These are phyloP conservation scores for Diplodia mutila DNA, from an alignment of 2,329 filamentous ascomycete genomes.

Conservation along the genomic window DNA sequence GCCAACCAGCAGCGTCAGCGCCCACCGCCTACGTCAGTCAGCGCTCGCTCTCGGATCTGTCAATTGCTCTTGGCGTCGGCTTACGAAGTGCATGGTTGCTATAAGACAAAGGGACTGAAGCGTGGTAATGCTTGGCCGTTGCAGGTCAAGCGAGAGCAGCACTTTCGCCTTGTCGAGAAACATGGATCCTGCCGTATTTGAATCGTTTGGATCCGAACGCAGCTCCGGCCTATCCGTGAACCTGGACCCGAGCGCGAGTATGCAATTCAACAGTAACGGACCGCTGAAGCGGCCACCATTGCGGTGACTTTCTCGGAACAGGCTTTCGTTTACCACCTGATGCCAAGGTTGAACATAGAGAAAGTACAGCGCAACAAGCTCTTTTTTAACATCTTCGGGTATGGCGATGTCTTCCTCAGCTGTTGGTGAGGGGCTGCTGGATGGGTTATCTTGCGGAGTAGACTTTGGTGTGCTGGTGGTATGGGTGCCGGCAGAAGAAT, in stretches of 20 bases:
- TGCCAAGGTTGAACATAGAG: constrained; percentile 45
- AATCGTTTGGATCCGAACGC: constrained; percentile 36
- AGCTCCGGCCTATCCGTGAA: constrained; percentile 41
- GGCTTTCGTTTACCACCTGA: constrained; percentile 41
- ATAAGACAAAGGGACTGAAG: constrained; percentile 44
- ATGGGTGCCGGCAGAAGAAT: background rate
- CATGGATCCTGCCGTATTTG: constrained; percentile 40
- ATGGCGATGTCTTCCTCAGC: constrained; percentile 10
- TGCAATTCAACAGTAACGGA: constrained; percentile 40
- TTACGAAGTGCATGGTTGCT: constrained; percentile 31
- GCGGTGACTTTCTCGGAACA: constrained; percentile 40
- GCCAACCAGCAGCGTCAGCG: constrained; percentile 43
- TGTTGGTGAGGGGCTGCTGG: background rate
- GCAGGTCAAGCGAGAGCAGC: constrained; percentile 23
- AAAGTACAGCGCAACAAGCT: constrained; percentile 44
- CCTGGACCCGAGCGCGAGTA: constrained; percentile 42
- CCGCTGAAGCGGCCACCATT: constrained; percentile 38
- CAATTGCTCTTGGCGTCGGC: background rate
- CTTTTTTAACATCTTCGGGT: constrained; percentile 33
- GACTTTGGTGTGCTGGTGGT: background rate
- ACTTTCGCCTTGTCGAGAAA: constrained; percentile 37
- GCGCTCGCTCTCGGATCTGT: no score
- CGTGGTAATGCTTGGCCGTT: constrained; percentile 41
- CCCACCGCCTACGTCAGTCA: constrained; percentile 36
- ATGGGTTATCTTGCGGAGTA: background rate